A percentile compares a stretch with the other conserved stretches of the same genome.
Conservation (phyloP, 352 stramenopile species). For the Saprolegnia diclina region DNA sequence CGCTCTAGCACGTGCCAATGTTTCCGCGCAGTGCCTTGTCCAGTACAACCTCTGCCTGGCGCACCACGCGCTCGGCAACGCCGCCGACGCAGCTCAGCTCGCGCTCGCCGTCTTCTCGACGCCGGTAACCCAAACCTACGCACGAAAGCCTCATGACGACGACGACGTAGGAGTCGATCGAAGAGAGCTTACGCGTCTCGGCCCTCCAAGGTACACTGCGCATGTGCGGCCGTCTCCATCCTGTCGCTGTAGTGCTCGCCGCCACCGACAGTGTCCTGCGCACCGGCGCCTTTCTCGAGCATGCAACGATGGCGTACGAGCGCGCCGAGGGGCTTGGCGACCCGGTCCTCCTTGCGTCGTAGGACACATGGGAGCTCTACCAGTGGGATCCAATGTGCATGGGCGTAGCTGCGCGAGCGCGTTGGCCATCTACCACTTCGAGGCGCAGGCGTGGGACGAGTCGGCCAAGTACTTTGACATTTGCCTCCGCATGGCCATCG, state of each 20-base stretch:
- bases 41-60: constrained; percentile 14
- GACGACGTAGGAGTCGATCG: background rate
- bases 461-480: constrained; percentile 1
- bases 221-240: background rate
- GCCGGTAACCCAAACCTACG: background rate
- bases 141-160: background rate
- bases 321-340: background rate
- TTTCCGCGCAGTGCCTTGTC: constrained; percentile 12
- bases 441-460: background rate
- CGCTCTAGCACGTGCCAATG: background rate
- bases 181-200: background rate
- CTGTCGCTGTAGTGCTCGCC: constrained; percentile 6
- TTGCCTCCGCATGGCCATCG: background rate
- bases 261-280: background rate
- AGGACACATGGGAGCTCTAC: background rate
- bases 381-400: background rate
- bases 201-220: constrained; percentile 1
- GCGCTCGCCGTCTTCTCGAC: background rate
- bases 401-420: constrained; percentile 18
- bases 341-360: no score
- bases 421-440: constrained; percentile 10
- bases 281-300: constrained; percentile 7
- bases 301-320: constrained; percentile 2
- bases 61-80: background rate
- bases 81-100: background rate